These are phyloP conservation scores for Benincasa hispida DNA, from an alignment of 306 rosid species.

Conservation along the genomic window DNA sequence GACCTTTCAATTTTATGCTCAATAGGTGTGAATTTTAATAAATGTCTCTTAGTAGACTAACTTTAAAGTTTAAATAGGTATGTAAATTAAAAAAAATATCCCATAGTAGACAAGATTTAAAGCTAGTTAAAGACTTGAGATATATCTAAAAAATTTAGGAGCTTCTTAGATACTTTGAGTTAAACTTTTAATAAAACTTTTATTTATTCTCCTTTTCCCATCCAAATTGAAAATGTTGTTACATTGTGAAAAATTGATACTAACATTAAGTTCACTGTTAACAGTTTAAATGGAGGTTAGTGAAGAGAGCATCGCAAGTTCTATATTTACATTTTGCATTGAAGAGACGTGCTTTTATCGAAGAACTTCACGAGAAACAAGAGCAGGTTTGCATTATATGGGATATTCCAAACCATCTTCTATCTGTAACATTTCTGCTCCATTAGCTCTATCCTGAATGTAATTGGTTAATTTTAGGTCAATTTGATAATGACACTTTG, in stretches of 20 bases:
- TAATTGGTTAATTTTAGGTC: neutral
- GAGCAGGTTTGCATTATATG: slow-evolving; percentile 54
- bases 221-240: neutral
- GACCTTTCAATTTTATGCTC: neutral
- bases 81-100: neutral
- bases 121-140: neutral
- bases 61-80: neutral
- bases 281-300: slow-evolving; percentile 77
- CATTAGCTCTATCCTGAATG: neutral
- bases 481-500: neutral
- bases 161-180: neutral
- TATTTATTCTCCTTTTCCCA: neutral
- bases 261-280: neutral
- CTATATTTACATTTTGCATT: slow-evolving; percentile 72
- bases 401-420: neutral
- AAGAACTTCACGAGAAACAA: slow-evolving; percentile 76
- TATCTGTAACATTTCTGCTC: neutral
- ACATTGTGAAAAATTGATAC: neutral
- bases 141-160: neutral
- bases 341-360: slow-evolving; percentile 73
- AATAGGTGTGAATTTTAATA: neutral
- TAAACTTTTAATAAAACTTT: neutral
- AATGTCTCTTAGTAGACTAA: neutral
- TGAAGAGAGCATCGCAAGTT: slow-evolving; percentile 90
- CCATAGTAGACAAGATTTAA: neutral